phyloP scores from a whole-genome alignment of 257 asterid genomes.

The Fraxinus cuspidata region DNA sequence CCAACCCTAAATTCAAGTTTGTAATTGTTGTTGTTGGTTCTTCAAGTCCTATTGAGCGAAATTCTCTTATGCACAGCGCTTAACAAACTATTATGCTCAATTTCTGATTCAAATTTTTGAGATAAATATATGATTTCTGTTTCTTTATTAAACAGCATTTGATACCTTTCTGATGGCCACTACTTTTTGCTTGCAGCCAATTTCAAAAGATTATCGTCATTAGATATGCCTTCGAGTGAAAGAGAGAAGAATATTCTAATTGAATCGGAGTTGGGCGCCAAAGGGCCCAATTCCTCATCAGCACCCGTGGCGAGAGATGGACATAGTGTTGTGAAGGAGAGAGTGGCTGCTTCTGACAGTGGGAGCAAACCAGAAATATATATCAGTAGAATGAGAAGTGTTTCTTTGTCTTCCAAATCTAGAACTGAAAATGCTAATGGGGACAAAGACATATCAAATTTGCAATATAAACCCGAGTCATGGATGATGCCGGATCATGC shows the following conservation, averaged over 20 bases:
- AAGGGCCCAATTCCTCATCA: constrained; percentile 44
- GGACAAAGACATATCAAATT: constrained; percentile 39
- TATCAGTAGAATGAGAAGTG: constrained; percentile 35
- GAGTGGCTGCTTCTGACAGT: constrained; percentile 38
- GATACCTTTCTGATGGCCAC: constrained; percentile 21
- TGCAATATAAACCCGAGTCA: constrained; percentile 64
- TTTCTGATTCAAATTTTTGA: constrained; percentile 1
- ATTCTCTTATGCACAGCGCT: background rate
- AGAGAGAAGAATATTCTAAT: constrained; percentile 35
- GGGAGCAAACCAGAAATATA: constrained; percentile 36
- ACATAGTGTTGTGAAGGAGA: constrained; percentile 36
- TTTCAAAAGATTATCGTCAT: constrained; percentile 25
- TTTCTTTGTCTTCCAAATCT: constrained; percentile 56
- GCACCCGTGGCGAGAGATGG: constrained; percentile 45
- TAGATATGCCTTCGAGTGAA: constrained; percentile 37
- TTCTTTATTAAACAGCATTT: constrained; percentile 23
- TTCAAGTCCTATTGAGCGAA: background rate
- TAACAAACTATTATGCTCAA: background rate
- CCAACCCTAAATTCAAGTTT: background rate
- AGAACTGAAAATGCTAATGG: constrained; percentile 37
- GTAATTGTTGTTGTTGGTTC: background rate
- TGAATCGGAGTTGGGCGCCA: constrained; percentile 38
- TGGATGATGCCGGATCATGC: constrained; percentile 65
- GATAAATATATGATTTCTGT: constrained; percentile 10
- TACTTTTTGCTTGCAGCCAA: constrained; percentile 27